Conservation (phyloP, 257 asterid species). For the Solanum stenotomum region DNA sequence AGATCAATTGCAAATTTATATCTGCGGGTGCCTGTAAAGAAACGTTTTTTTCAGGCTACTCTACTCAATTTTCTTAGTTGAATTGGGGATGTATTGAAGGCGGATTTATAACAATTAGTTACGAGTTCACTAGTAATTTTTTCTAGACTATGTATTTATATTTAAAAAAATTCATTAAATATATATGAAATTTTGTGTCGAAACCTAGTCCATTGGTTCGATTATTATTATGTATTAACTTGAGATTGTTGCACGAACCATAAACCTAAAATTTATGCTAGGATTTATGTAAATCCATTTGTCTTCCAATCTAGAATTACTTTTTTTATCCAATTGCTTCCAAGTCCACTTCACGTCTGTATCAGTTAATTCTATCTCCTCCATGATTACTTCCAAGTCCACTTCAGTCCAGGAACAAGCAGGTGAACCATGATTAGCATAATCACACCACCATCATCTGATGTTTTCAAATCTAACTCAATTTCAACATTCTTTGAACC, state of each 20-base stretch:
- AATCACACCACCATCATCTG: not conserved
- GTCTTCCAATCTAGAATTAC: not conserved
- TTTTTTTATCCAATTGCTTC: not conserved
- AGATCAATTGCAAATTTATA: no score
- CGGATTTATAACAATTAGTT: no score
- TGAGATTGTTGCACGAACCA: not conserved
- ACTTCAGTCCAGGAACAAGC: not conserved
- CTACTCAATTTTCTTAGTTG: not conserved
- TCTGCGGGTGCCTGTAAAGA: fast-evolving
- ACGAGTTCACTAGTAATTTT: no score
- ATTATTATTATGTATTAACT: not conserved
- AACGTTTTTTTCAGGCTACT: not conserved
- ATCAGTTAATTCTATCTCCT: not conserved
- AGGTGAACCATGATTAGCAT: not conserved
- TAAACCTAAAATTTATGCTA: not conserved
- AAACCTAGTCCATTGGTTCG: not conserved
- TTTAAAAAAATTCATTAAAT: not conserved
- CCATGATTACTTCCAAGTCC: not conserved
- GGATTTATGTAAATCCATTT: no score
- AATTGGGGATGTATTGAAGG: no score
- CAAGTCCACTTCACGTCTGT: not conserved
- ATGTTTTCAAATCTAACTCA: not conserved
- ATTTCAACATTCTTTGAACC: not conserved
- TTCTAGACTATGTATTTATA: not conserved
- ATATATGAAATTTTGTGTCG: no score